Evolutionary conservation across 2,329 filamentous ascomycete genomes (phyloP), one percentile per base, ranked within the genome.

Genomic region (Cladophialophora chaetospira): DNA sequence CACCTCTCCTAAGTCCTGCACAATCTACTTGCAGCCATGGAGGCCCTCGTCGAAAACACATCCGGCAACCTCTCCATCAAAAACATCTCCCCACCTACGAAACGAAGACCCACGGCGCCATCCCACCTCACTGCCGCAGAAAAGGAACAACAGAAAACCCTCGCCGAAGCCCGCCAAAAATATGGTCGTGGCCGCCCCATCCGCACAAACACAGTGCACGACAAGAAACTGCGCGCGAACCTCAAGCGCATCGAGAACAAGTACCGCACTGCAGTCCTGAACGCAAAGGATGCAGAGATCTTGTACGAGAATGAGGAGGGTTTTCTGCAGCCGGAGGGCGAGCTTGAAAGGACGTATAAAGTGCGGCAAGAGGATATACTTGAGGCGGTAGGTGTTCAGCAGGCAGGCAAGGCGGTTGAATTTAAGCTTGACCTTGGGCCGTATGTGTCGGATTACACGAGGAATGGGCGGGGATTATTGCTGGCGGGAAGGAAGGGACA

Each of bases 241-340:
- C 76, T 99, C 47, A 87, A 86, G 69, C 80, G 80, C 1, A 81
- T 97, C 43, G 94, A 99, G 71, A 77, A 78, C 58, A 94, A 94
- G 72, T 93, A 91, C 74, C 84, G 91, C 68, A 83, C 88, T 66
- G 93, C 93, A 1, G 79, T 88, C 0, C 73, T 95, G 31, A 87
- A 89, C 72, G 91, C 94, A 13, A 96, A 96, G 74, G 93, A 97
- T 79, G 91, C 93, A 19, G 94, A 99, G 75, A 94, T 99, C 55
- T 77, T 99, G 66, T 83, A 96, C 53, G 93, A 97, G 73, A 90
- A 96, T 71, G 84, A 87, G 5, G 78, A 82, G 9, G 94, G 94
- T 5, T 95, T 96, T 67, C 78, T 99, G 54, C 90, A 97, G 73
- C 82, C 93, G 1, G 94, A 99, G 71, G 82, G 82, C 23, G 92